These are phyloP conservation scores for Fusarium subtropicale DNA, from an alignment of 2,329 filamentous ascomycete species.

Conservation along the genomic window DNA sequence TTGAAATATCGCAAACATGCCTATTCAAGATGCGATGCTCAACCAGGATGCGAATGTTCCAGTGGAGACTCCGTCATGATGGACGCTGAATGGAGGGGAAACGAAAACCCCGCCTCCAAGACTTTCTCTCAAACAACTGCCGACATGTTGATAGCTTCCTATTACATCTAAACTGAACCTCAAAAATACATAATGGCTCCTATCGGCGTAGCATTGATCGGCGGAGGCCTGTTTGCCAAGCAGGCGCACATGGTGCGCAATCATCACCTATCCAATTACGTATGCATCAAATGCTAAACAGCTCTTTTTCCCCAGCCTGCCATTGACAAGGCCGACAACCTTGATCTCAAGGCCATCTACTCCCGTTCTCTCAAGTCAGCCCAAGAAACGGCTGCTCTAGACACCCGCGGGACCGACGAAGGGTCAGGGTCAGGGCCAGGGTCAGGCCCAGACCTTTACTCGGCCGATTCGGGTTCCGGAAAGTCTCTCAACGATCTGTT, in stretches of 20 bases:
- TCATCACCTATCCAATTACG: neutral
- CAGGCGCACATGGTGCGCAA: constrained; percentile 65
- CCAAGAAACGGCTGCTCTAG: constrained; percentile 56
- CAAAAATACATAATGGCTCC: constrained; percentile 49
- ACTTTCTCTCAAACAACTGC: constrained; percentile 24
- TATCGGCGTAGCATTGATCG: constrained; percentile 69
- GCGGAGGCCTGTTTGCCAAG: constrained; percentile 71
- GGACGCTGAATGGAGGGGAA: constrained; percentile 11
- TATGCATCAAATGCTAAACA: constrained; percentile 21
- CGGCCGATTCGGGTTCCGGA: constrained; percentile 62
- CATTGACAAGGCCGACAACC: constrained; percentile 60
- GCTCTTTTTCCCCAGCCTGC: constrained; percentile 61
- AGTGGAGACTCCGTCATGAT: constrained; percentile 21
- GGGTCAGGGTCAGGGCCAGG: too few relatives aligned
- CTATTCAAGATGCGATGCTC: neutral
- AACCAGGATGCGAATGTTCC: neutral
- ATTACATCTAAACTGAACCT: constrained; percentile 5
- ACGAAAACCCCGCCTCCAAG: constrained; percentile 21
- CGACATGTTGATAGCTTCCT: constrained; percentile 14
- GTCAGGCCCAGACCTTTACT: constrained; percentile 63
- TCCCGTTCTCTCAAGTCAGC: constrained; percentile 71
- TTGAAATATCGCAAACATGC: neutral
- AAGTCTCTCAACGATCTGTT: constrained; percentile 64
- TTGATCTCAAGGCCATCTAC: constrained; percentile 73
- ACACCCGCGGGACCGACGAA: constrained; percentile 46